Conservation (phyloP, 345 rosid genomes). For the Populus davidiana region DNA sequence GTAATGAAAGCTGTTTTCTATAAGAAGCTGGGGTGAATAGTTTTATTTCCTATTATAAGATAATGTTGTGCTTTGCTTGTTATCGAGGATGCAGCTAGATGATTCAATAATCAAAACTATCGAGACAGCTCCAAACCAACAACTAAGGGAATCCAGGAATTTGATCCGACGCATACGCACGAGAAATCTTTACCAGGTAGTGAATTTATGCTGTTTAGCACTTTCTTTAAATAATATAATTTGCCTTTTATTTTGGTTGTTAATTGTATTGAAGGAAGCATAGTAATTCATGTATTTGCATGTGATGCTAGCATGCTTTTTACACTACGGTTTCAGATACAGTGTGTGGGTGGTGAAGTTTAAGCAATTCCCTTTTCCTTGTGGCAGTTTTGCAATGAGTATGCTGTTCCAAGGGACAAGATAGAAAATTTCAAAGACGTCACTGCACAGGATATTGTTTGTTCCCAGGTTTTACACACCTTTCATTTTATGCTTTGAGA, state of each 20-base stretch:
- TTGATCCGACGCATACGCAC: conserved; percentile 78
- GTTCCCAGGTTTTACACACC: conserved; percentile 64
- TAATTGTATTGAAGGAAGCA: not conserved
- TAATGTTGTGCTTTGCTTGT: conserved; percentile 1
- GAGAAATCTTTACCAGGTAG: conserved; percentile 83
- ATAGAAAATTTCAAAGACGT: conserved; percentile 75
- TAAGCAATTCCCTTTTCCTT: not conserved
- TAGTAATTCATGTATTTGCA: not conserved
- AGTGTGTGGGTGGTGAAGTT: not conserved
- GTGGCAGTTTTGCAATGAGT: conserved; percentile 92
- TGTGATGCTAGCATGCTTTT: not conserved
- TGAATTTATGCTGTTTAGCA: not conserved
- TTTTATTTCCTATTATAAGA: conserved; percentile 5
- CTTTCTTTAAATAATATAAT: not conserved
- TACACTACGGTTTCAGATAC: not conserved
- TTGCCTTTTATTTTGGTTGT: not conserved
- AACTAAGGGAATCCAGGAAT: conserved; percentile 75
- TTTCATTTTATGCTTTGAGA: no score
- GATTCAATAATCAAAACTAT: conserved; percentile 80
- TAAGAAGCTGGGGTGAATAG: not conserved
- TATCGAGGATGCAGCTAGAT: conserved; percentile 60
- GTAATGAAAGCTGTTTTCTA: conserved; percentile 33
- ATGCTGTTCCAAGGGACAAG: conserved; percentile 83
- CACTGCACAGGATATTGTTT: conserved; percentile 80
- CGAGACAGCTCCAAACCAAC: conserved; percentile 68